Conservation (phyloP, 1,139 yeast species). For the Maudiozyma humilis region DNA sequence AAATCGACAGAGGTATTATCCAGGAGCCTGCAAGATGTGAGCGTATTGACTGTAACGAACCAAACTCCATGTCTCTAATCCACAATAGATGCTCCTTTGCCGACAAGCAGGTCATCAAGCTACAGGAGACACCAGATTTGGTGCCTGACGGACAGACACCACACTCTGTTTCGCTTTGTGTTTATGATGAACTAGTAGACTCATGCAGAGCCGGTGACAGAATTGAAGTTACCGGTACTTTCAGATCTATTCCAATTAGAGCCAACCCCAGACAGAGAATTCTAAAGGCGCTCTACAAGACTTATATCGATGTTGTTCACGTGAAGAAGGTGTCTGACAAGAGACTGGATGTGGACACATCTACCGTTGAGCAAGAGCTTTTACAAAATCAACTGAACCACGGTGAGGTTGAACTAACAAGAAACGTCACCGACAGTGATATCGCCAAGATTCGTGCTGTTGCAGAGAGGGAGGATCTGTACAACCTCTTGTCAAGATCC, state of each 20-base stretch:
- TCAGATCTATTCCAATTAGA: constrained; percentile 85
- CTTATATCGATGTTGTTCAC: constrained; percentile 91
- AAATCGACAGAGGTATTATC: constrained; percentile 88
- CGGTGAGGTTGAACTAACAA: constrained; percentile 58
- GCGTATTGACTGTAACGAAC: constrained; percentile 74
- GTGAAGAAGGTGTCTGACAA: constrained; percentile 77
- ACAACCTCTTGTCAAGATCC: constrained; percentile 83
- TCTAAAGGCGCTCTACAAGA: constrained; percentile 75
- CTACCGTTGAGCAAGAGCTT: constrained; percentile 57
- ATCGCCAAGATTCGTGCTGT: constrained; percentile 52
- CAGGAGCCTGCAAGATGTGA: constrained; percentile 93
- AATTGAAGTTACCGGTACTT: constrained; percentile 90
- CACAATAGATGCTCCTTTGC: constrained; percentile 91
- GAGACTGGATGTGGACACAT: constrained; percentile 70
- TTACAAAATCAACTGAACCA: constrained; percentile 34
- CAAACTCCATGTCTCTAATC: constrained; percentile 79
- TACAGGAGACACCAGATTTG: constrained; percentile 94
- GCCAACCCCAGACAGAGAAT: constrained; percentile 81
- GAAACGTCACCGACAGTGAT: constrained; percentile 63
- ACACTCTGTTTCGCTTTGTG: constrained; percentile 87
- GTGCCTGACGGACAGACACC: constrained; percentile 99
- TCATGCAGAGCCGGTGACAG: constrained; percentile 95
- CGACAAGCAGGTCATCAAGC: constrained; percentile 85
- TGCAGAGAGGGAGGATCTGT: constrained; percentile 65
- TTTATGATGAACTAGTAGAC: constrained; percentile 92